Percentiles rank a stretch among this genome's conserved stretches.
Conservation (phyloP, 441 rosid genomes). For the Isatis lusitanica region DNA sequence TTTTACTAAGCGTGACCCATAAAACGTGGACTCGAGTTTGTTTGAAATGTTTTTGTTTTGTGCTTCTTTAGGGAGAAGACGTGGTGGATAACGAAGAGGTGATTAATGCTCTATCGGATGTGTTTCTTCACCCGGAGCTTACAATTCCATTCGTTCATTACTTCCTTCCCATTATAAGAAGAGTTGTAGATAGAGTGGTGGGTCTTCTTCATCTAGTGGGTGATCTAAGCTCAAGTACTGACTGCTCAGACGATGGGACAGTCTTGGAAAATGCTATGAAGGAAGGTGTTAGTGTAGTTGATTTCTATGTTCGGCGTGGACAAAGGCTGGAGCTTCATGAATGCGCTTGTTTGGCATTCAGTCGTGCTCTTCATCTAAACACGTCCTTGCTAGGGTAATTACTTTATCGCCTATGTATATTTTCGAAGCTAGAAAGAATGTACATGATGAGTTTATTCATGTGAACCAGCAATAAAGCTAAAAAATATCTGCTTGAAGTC, state of each 20-base stretch:
- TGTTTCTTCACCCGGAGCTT: conserved; percentile 65
- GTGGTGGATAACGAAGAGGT: conserved; percentile 59
- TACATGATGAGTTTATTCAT: neutral
- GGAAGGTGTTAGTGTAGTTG: conserved; percentile 56
- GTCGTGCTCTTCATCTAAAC: conserved; percentile 85
- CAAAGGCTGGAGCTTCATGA: conserved; percentile 81
- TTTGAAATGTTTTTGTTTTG: neutral
- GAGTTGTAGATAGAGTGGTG: conserved; percentile 65
- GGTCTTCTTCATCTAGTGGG: conserved; percentile 53
- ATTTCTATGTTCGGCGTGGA: conserved; percentile 54
- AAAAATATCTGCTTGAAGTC: neutral
- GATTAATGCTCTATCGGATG: conserved; percentile 54
- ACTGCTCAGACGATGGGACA: conserved; percentile 39
- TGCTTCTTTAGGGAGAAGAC: conserved; percentile 47
- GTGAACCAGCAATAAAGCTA: neutral
- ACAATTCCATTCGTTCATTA: conserved; percentile 76
- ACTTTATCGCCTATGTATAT: neutral
- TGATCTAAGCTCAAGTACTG: conserved; percentile 52
- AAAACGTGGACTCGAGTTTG: neutral
- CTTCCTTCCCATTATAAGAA: conserved; percentile 57
- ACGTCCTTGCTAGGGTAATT: conserved; percentile 57
- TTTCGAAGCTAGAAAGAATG: neutral
- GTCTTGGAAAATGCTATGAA: conserved; percentile 35
- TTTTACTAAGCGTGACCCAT: neutral
- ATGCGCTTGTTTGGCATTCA: conserved; percentile 84